Percentiles rank a stretch among this genome's conserved stretches.
phyloP scores from a whole-genome alignment of 176 grass and related monocot genomes.

The Aegilops umbellulata region DNA sequence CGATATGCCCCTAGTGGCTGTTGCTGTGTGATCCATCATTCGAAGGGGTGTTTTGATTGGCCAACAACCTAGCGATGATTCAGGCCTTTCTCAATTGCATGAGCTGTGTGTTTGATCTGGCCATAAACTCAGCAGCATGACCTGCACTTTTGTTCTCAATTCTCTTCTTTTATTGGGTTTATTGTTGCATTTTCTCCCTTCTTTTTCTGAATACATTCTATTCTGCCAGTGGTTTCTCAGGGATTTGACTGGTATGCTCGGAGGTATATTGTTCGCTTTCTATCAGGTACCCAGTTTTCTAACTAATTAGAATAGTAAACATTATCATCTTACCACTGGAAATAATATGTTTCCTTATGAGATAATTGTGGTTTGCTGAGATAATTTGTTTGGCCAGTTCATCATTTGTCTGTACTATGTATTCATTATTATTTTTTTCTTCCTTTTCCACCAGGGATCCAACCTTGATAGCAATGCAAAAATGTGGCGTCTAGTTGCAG shows the following conservation, averaged over 20 bases:
- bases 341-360: conserved; percentile 5
- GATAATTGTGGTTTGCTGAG: not conserved
- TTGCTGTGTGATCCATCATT: not conserved
- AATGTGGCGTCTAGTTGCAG: conserved; percentile 95
- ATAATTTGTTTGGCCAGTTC: not conserved
- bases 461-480: conserved; percentile 94
- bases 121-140: not conserved
- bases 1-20: not conserved
- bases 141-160: not conserved
- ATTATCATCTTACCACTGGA: conserved; percentile 1
- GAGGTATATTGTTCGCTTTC: conserved; percentile 92
- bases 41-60: not conserved
- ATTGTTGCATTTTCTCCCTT: not conserved
- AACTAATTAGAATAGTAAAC: not conserved
- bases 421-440: conserved; percentile 42
- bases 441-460: conserved; percentile 65
- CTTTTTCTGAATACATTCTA: not conserved
- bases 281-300: conserved; percentile 68
- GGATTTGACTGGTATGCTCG: conserved; percentile 97
- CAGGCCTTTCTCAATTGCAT: not conserved
- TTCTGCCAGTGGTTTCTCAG: conserved; percentile 88
- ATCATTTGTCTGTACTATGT: not conserved
- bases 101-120: not conserved
- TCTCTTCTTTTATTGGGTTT: not conserved
- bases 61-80: not conserved